These are phyloP conservation scores for Tephrocybe sp. DNA, from an alignment of 768 basidiomycete genomes.

Conservation along the genomic window DNA sequence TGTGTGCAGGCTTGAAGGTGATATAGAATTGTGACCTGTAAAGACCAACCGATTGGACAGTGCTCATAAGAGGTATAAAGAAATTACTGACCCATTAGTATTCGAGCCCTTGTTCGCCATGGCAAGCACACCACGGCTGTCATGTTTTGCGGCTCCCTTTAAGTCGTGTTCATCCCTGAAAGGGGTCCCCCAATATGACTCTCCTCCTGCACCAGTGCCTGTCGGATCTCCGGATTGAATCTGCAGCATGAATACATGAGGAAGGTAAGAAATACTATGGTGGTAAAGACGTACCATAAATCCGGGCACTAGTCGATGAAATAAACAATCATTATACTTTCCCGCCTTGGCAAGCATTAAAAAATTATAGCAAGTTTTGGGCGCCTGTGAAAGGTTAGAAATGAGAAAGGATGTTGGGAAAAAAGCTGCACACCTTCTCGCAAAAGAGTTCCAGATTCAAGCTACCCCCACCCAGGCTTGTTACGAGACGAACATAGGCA, in stretches of 20 bases:
- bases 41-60: too few species aligned
- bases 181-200: constrained; percentile 92
- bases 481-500: constrained; percentile 95
- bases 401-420: background rate
- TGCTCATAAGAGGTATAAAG: background rate
- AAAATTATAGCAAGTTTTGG: constrained; percentile 99
- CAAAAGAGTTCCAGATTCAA: constrained; percentile 85
- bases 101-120: constrained; percentile 96
- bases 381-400: constrained; percentile 56
- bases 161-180: constrained; percentile 94
- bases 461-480: constrained; percentile 84
- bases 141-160: constrained; percentile 87
- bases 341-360: constrained; percentile 88
- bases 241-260: constrained; percentile 45
- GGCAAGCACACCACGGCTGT: constrained; percentile 78
- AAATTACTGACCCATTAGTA: constrained; percentile 70
- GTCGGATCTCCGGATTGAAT: constrained; percentile 99
- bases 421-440: constrained; percentile 63
- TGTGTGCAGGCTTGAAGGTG: constrained; percentile 79
- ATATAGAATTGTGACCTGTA: constrained; percentile 89
- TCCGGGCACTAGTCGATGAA: constrained; percentile 91
- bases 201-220: constrained; percentile 91
- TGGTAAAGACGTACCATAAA: constrained; percentile 72
- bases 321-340: constrained; percentile 87
- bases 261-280: background rate